Evolutionary conservation across 495 filamentous ascomycete species (phyloP), one percentile per base, ranked within the genome.

Genomic region (Chaetomium fimeti): DNA sequence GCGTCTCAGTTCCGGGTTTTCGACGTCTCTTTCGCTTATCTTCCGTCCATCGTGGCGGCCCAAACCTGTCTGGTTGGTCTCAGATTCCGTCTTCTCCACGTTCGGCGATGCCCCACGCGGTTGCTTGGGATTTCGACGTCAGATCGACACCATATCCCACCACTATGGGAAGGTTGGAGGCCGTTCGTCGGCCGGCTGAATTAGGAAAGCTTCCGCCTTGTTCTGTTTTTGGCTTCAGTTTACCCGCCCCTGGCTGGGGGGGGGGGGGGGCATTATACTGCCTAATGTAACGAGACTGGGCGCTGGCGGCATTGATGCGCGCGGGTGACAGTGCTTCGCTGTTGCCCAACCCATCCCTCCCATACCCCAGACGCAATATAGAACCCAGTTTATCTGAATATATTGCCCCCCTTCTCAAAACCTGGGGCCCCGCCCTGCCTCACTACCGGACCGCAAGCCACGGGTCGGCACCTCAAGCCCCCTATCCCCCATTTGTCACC

Each of bases 341-440:
- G 65, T 49, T 57, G 61, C 59, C 51, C 63, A 67, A 68, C 61
- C 42, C 64, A 40, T 43, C 32, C 38, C 56, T n/a, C 54, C 24
- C 53, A 42, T 57, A 15, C 65, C 36, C 49, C 51, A 45, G 60
- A 24, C 51, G 67, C 60, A 74, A 73, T 76, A 65, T 74, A 65
- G 13, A 53, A 27, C 53, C 25, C 67, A 68, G 67, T 75, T 49
- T 75, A 74, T 72, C 66, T 74, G 67, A 72, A 67, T 74, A 76
- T 18, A 72, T 72, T 75, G 65, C 43, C 38, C 28, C 62, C 54
- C 64, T 51, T 60, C 22, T 51, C 20, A 45, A 71, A 71, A 63
- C 69, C 69, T 54, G 69, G 72, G 74, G 74, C 67, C 71, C 73
- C 74, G 69, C 71, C 64, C 66, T 61, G n/a, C 38, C 47, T 57